These are phyloP conservation scores for Stereum hirsutum DNA, from an alignment of 1,284 basidiomycete species.

Conservation along the genomic window DNA sequence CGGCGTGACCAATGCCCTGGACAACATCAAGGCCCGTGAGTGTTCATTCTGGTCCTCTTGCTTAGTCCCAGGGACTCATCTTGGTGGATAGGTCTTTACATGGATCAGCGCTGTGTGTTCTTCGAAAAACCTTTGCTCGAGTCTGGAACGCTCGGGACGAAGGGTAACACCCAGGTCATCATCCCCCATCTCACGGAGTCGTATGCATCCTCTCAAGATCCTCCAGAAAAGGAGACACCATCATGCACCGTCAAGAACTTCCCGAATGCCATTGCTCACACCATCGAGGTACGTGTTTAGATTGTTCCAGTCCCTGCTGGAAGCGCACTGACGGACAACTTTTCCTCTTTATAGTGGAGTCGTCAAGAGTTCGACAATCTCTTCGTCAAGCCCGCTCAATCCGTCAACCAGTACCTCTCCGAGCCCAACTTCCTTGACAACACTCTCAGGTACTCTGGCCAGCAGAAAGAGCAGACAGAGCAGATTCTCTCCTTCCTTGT, in stretches of 20 bases:
- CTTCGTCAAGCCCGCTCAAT: slow-evolving; percentile 91
- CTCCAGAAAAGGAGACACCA: slow-evolving; percentile 96
- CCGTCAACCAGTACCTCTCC: slow-evolving; percentile 94
- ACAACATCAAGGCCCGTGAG: slow-evolving; percentile 93
- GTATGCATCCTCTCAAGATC: slow-evolving; percentile 97
- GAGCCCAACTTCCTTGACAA: slow-evolving; percentile 95
- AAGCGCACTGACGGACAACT: slow-evolving; percentile 5
- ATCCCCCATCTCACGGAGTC: slow-evolving; percentile 95
- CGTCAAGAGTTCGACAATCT: slow-evolving; percentile 88
- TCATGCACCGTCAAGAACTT: slow-evolving; percentile 99
- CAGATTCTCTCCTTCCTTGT: slow-evolving; percentile 91
- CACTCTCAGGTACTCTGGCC: slow-evolving; percentile 83
- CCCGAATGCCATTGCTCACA: slow-evolving; percentile 97
- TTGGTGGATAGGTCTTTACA: slow-evolving; percentile 70
- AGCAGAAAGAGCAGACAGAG: slow-evolving; percentile 84
- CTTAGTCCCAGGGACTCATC: slow-evolving; percentile 3
- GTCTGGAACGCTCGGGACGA: slow-evolving; percentile 97
- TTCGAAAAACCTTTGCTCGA: slow-evolving; percentile 96
- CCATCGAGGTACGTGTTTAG: slow-evolving; percentile 70
- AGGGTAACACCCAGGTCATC: slow-evolving; percentile 97
- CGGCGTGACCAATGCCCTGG: slow-evolving; percentile 98
- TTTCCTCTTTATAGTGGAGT: slow-evolving; percentile 61
- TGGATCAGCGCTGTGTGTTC: slow-evolving; percentile 98
- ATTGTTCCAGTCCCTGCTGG: no score
- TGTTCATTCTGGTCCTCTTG: slow-evolving; percentile 10